Evolutionary conservation across 495 filamentous ascomycete genomes (phyloP), one percentile per base, ranked within the genome.

Genomic region (Penicillium macrosclerotiorum): DNA sequence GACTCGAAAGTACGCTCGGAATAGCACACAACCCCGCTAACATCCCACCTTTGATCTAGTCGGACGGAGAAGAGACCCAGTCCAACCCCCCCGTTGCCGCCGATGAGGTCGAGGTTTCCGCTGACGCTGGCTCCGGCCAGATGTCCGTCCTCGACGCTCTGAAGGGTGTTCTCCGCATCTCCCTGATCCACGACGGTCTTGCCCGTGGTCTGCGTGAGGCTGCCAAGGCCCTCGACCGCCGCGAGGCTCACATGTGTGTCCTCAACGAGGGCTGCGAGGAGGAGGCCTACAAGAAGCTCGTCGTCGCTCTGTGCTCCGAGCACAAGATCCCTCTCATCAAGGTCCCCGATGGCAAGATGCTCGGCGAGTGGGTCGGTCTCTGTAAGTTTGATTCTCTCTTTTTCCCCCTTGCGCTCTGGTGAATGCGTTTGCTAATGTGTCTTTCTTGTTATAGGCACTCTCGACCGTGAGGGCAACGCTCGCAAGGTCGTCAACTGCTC

Each of bases 401-500:
- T 41, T 13, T 30, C 47, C 40, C 25, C 26, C 48, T 37, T 43
- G 48, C 37, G 36, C 41, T 44, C 52, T 40, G 47, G 24, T 22
- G 43, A 25, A 11, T 1, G 20, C 4, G 13, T 17, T 38, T 43
- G 47, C 55, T 63, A 62, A 68, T 26, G 1, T 9, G 19, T 44
- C 13, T 47, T 35, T 46, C 8, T n/a, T 46, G 32, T 24, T 46
- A 42, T 51, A 97, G 92, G 92, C 75, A 90, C 94, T 60, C 83
- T 98, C 65, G 93, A 98, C 77, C 90, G 93, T 67, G 93, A 98
- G 78, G 93, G 93, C 66, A 98, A 97, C 73, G 89, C 93, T 51
- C 86, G 93, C 72, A 98, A 98, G 83, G 94, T 98, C 54, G 93
- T 98, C 73, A 98, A 98, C 84, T 98, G 93, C 88, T 96, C 92